Conservation (phyloP, 2,329 filamentous ascomycete species). For the Pseudogymnoascus sp. region DNA sequence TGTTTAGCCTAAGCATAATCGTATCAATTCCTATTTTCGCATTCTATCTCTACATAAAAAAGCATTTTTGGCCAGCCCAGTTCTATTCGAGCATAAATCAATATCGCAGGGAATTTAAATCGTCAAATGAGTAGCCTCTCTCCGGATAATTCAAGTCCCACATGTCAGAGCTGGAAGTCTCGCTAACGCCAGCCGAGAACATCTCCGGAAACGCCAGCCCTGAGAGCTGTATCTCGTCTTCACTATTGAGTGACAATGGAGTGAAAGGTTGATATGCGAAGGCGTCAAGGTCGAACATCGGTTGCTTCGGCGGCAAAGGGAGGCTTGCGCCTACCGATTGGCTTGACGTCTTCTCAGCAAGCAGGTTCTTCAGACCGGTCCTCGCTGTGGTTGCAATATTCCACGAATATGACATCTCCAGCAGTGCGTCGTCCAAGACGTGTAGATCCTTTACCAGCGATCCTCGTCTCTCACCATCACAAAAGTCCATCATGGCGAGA, state of each 20-base stretch:
- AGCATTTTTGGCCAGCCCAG: neutral
- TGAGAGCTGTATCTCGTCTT: neutral
- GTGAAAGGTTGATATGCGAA: neutral
- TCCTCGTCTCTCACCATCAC: neutral
- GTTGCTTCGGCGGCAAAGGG: neutral
- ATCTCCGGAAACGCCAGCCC: neutral
- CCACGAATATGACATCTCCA: slow-evolving; percentile 3
- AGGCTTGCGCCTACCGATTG: neutral
- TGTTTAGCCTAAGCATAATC: neutral
- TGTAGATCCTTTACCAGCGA: neutral
- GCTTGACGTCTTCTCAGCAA: neutral
- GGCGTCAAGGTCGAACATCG: neutral
- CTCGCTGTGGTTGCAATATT: neutral
- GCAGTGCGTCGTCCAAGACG: neutral
- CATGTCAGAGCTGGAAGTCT: slow-evolving; percentile 4
- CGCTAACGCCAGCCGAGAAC: slow-evolving; percentile 3
- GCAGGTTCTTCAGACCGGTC: neutral
- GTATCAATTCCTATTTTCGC: neutral
- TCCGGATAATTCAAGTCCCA: slow-evolving; percentile 4
- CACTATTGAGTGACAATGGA: neutral
- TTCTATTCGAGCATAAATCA: neutral
- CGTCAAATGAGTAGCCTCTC: neutral
- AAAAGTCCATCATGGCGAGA: slow-evolving; percentile 5
- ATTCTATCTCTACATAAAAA: slow-evolving; percentile 4
- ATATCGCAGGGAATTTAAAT: neutral